A percentile compares a stretch with the other conserved stretches of the same genome.
phyloP scores from a whole-genome alignment of 805 yeast species.

The Spathaspora arborariae region DNA sequence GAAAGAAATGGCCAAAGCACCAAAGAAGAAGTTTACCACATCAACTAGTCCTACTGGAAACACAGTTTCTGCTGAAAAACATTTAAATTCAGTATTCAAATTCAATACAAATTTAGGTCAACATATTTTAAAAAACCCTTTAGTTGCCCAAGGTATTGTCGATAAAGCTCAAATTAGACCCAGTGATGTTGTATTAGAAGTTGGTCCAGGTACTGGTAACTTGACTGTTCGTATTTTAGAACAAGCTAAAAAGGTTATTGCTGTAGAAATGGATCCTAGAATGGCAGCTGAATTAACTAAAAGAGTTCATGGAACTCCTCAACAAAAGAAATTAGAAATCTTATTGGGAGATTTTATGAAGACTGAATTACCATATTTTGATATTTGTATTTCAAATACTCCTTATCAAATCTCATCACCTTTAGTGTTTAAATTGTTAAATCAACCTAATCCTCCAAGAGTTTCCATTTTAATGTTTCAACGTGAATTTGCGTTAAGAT shows the following conservation, averaged over 20 bases:
- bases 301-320: slow-evolving; percentile 96
- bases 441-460: slow-evolving; percentile 91
- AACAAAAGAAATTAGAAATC: slow-evolving; percentile 85
- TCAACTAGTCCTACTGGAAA: slow-evolving; percentile 46
- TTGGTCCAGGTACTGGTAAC: slow-evolving; percentile 99
- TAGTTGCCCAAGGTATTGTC: slow-evolving; percentile 96
- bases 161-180: slow-evolving; percentile 94
- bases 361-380: slow-evolving; percentile 90
- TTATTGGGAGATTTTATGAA: slow-evolving; percentile 95
- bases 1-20: slow-evolving; percentile 57
- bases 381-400: slow-evolving; percentile 93
- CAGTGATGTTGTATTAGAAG: slow-evolving; percentile 89
- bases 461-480: slow-evolving; percentile 96
- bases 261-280: slow-evolving; percentile 98
- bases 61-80: slow-evolving; percentile 67
- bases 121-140: slow-evolving; percentile 92
- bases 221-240: slow-evolving; percentile 89
- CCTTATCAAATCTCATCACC: slow-evolving; percentile 98
- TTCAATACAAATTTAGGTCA: slow-evolving; percentile 97
- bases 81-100: slow-evolving; percentile 82
- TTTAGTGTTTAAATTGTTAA: slow-evolving; percentile 84
- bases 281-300: slow-evolving; percentile 99
- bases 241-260: slow-evolving; percentile 89
- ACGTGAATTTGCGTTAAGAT: slow-evolving; percentile 90
- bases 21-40: slow-evolving; percentile 55